Base-by-base conservation (phyloP, 2,329 filamentous ascomycete genomes). In the Trichoderma brevicompactum region DNA sequence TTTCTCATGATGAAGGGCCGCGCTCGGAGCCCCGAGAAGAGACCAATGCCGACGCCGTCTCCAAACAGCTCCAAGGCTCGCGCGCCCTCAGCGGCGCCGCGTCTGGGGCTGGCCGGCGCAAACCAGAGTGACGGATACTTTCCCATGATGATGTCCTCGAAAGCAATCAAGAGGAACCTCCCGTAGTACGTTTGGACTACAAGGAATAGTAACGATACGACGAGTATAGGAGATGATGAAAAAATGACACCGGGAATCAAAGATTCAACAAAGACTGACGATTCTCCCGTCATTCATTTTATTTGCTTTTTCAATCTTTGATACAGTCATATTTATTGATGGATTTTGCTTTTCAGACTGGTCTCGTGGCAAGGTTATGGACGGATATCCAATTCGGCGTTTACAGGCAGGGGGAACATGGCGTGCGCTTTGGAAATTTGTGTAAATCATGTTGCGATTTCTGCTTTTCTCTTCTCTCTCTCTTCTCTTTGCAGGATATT, bases 41-140 rank as follows among this genome's bases (percentile, higher is more conserved):
- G 32, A 49, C 17, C 28, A 2, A 17, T 50, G 48, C 28, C 64
- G 49, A 66, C 69, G 36, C 69, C 67, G 3, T 79, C 81, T 3
- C 80, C 82, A 5, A 85, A 83, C 68, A 82, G 79, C 64, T 82
- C 81, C 1, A 78, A 80, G 55, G 76, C 79, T 1, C 79, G 83
- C 66, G 85, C 83, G 2, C 81, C 83, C 2, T 82, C 82, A 1
- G 73, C 71, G 17, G 73, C 72, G 0, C 73, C 76, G 41, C 74
- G 79, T 2, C 67, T 76, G 69, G 77, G 62, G 56, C 74, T 73
- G 53, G 67, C 70, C 5, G 70, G 70, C 38, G 69, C 71, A 56
- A 67, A 69, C 15, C 69, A 71, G 44, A 69, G 76, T 9, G 78
- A 81, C 28, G 76, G 77, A 40, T 84, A 83, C 68, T 84, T 83